These are phyloP conservation scores for Rugosomyces carneus DNA, from an alignment of 1,284 basidiomycete species.

Conservation along the genomic window DNA sequence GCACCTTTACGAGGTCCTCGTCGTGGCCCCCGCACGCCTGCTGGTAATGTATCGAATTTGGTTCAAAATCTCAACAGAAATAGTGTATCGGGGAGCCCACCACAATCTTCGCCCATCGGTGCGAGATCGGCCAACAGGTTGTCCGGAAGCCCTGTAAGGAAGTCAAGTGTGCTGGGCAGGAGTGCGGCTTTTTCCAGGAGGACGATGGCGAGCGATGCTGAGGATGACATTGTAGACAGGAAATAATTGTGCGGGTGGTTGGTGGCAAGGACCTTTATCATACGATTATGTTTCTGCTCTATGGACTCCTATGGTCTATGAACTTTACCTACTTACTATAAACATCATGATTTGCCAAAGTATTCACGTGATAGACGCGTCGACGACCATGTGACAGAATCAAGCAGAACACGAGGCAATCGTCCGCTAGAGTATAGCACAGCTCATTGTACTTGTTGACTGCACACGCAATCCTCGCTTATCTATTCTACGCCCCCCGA, in stretches of 20 bases:
- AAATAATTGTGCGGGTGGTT: conserved; percentile 19
- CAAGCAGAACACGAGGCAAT: conserved; percentile 17
- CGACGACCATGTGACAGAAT: conserved; percentile 16
- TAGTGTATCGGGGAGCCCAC: conserved; percentile 34
- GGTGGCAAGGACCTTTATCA: neutral
- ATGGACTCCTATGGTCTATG: neutral
- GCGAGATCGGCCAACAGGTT: conserved; percentile 35
- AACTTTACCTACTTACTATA: neutral
- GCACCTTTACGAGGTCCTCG: conserved; percentile 41
- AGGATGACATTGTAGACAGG: conserved; percentile 58
- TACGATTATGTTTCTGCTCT: neutral
- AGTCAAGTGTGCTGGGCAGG: conserved; percentile 40
- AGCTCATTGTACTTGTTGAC: neutral
- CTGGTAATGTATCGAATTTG: conserved; percentile 46
- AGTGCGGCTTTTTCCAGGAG: conserved; percentile 59
- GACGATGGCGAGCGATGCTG: conserved; percentile 76
- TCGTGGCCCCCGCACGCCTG: conserved; percentile 44
- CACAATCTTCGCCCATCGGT: conserved; percentile 21
- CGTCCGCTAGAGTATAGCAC: conserved; percentile 10
- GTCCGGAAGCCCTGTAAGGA: conserved; percentile 36
- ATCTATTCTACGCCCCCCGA: neutral
- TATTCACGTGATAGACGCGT: conserved; percentile 17
- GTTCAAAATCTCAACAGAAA: conserved; percentile 51
- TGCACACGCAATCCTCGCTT: conserved; percentile 4
- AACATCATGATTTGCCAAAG: neutral